Evolutionary conservation across 1,284 basidiomycete species (phyloP).

Genomic region (Microbotryum intermedium): DNA sequence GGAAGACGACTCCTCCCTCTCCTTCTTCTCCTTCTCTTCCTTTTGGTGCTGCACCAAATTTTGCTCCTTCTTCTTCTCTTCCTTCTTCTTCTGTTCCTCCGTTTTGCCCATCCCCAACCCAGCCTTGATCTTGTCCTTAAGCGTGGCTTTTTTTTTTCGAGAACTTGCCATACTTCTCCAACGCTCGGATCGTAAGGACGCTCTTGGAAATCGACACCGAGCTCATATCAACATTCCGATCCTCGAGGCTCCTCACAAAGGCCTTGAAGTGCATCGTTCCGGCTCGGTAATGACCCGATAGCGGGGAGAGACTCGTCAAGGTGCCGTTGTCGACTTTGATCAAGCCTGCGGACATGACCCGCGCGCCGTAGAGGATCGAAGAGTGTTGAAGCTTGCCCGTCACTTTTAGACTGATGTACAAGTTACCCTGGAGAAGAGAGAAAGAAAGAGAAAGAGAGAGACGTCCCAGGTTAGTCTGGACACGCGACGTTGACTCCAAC

Average conservation of each 20-base stretch:
- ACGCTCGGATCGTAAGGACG: constrained; percentile 32
- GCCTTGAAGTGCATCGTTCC: constrained; percentile 49
- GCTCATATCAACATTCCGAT: constrained; percentile 56
- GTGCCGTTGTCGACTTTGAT: constrained; percentile 47
- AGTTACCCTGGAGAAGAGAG: constrained; percentile 49
- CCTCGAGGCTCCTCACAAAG: constrained; percentile 53
- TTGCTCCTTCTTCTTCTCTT: constrained; percentile 12
- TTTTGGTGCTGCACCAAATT: constrained; percentile 14
- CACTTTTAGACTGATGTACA: constrained; percentile 61
- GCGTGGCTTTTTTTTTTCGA: constrained; percentile 36
- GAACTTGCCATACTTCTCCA: constrained; percentile 38
- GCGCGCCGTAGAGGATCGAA: constrained; percentile 51
- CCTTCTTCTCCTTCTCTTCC: not conserved
- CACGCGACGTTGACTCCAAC: too few relatives aligned
- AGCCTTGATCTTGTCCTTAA: constrained; percentile 24
- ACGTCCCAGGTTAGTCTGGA: too few relatives aligned
- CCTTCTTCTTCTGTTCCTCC: constrained; percentile 31
- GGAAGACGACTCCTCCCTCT: not conserved
- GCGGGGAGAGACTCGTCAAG: constrained; percentile 56
- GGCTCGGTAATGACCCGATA: constrained; percentile 61
- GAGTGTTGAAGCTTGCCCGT: constrained; percentile 60
- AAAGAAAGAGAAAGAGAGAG: too few relatives aligned
- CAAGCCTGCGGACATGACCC: constrained; percentile 42
- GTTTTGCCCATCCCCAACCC: constrained; percentile 17
- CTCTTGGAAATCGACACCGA: constrained; percentile 33